phyloP scores from a whole-genome alignment of 495 filamentous ascomycete genomes.

The Rostrohypoxylon terebratum region DNA sequence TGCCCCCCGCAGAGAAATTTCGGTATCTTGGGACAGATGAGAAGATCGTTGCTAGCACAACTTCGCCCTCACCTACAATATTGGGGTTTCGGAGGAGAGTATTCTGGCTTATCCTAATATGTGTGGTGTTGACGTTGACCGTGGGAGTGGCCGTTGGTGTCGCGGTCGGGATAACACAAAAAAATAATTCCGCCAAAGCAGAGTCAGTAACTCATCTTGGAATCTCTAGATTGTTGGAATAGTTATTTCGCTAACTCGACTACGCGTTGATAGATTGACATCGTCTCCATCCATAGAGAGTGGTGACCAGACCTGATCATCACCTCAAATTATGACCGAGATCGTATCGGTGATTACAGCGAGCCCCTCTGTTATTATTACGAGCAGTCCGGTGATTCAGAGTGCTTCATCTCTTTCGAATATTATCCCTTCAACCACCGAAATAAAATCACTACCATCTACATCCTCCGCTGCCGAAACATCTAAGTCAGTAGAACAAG shows the following conservation, averaged over 20 bases:
- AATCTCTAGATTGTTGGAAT: not conserved
- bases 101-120: slow-evolving; percentile 27
- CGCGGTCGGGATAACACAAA: slow-evolving; percentile 39
- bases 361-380: not conserved
- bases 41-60: not conserved
- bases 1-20: slow-evolving; percentile 23
- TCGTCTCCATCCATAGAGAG: not conserved
- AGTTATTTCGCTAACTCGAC: not conserved
- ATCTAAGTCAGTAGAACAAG: not conserved
- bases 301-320: slow-evolving; percentile 12
- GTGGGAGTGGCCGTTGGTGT: slow-evolving; percentile 33
- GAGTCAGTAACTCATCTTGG: slow-evolving; percentile 13
- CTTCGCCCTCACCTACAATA: slow-evolving; percentile 3
- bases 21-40: not conserved
- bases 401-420: not conserved
- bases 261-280: not conserved
- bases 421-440: not conserved
- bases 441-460: not conserved
- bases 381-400: not conserved
- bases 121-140: slow-evolving; percentile 19
- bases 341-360: slow-evolving; percentile 4
- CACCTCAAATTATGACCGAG: slow-evolving; percentile 15
- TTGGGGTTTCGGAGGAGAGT: slow-evolving; percentile 18
- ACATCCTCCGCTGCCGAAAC: slow-evolving; percentile 1
- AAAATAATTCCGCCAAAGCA: slow-evolving; percentile 17